Evolutionary conservation across 2,329 filamentous ascomycete species (phyloP).

Genomic region (Fusarium sp.): DNA sequence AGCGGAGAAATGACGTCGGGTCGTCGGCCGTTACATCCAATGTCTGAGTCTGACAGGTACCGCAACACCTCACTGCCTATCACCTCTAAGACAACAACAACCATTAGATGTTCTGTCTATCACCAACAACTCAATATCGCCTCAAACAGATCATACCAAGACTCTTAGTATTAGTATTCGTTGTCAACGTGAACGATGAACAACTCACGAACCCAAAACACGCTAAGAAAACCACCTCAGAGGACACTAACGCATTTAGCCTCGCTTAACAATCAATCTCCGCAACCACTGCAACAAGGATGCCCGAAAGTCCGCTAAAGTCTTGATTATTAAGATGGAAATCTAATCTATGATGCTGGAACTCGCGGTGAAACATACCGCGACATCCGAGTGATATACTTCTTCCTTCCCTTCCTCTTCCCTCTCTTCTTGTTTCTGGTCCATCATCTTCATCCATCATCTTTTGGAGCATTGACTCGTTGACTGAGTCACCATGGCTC

Average conservation of each 20-base stretch:
- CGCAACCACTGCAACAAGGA: constrained; percentile 5
- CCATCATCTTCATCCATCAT: not conserved
- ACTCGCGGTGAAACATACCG: not conserved
- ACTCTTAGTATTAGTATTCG: not conserved
- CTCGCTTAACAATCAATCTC: constrained; percentile 21
- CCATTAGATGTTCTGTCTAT: not conserved
- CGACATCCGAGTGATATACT: not conserved
- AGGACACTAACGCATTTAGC: not conserved
- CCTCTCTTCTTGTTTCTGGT: not conserved
- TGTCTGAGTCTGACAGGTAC: not conserved
- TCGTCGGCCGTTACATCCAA: not conserved
- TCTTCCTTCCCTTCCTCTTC: not conserved
- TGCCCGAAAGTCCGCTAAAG: not conserved
- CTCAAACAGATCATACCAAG: not conserved
- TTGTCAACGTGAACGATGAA: not conserved
- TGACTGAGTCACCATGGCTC: not conserved
- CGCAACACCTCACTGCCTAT: too few species aligned
- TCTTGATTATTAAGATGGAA: not conserved
- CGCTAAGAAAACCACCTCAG: not conserved
- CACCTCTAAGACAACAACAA: too few species aligned
- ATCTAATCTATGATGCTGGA: not conserved
- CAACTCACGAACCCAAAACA: not conserved
- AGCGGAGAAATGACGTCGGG: not conserved
- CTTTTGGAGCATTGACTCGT: too few species aligned
- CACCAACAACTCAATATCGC: not conserved